Percentiles rank a stretch among this genome's conserved stretches.
Evolutionary conservation across 352 stramenopile species (phyloP).

Genomic region (Phytophthora sojae): DNA sequence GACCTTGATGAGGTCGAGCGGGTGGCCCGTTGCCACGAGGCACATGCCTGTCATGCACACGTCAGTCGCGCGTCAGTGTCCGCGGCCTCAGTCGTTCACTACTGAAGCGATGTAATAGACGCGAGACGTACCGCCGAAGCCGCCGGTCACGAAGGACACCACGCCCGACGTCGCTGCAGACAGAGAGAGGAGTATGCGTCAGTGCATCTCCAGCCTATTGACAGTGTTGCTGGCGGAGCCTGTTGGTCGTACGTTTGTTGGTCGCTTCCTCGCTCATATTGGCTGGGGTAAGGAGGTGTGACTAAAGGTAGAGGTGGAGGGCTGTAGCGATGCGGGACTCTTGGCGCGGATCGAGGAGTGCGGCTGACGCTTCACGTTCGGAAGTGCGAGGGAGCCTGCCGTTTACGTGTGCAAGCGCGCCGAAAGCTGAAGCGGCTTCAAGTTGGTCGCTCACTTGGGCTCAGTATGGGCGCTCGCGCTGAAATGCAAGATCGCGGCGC

Average conservation of each 20-base stretch:
- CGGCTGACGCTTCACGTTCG: constrained; percentile 40
- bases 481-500: constrained; percentile 37
- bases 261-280: constrained; percentile 54
- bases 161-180: constrained; percentile 78
- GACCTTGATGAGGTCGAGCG: constrained; percentile 97
- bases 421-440: constrained; percentile 35
- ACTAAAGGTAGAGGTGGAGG: neutral
- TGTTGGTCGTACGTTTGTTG: constrained; percentile 43
- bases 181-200: neutral
- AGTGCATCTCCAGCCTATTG: neutral
- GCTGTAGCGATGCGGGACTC: constrained; percentile 16
- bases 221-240: too few species aligned
- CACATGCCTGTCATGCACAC: constrained; percentile 70
- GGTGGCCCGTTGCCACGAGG: constrained; percentile 94
- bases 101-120: constrained; percentile 2
- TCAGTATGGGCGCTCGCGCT: constrained; percentile 19
- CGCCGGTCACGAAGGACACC: constrained; percentile 95
- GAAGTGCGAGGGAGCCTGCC: constrained; percentile 32
- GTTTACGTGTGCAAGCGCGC: constrained; percentile 42
- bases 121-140: constrained; percentile 83
- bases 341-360: constrained; percentile 29
- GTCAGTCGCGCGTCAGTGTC: neutral
- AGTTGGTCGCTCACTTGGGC: constrained; percentile 32
- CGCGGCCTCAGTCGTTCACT: constrained; percentile 7
- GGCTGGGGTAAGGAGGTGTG: constrained; percentile 1